Base-by-base conservation (phyloP, 1,139 yeast species). In the Insectozyma bohioensis region DNA sequence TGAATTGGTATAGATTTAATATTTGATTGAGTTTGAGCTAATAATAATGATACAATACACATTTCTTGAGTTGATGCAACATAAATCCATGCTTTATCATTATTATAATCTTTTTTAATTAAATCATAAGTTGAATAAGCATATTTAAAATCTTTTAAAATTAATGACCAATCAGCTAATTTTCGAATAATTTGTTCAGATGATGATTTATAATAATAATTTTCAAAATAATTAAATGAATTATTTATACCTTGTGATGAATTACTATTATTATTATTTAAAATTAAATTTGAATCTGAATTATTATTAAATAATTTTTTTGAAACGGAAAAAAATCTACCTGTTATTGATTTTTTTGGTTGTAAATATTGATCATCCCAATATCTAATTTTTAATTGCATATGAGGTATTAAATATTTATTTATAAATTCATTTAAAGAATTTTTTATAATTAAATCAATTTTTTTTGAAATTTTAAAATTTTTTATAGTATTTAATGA, bases 91-190 rank as follows among this genome's bases (percentile, higher is more conserved):
- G 95, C 88, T 56, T 82, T 84, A 48, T 85, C 95, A 42, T 75
- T 75, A 22, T 78, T 69, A 47, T 81, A 83, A 53, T 90, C 97
- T 47, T 85, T 83, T 43, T 82, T 82, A 24, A 88, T 69, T 37
- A 86, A 56, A 41, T 92, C 97, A 54, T 92, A 92, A 1, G 90
- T 82, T 2, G 85, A 70, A 51, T 85, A 83, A 6, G 97, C 94
- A 42, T 80, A 81, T 52, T 82, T 82, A 65, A 85, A 92, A 58
- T 92, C 97, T 28, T 90, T 77, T 15, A 90, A 62, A 77, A 92
- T 85, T 47, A 92, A 76, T 6, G 92, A 80, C 87, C 95, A 87
- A 56, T 92, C 98, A 0, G 95, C 97, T 26, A 92, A 63, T 50
- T 85, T 84, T 32, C 97, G 65, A 20, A 88, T 68, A 30, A 77